A percentile compares a stretch with the other conserved stretches of the same genome.
Evolutionary conservation across 345 rosid genomes (phyloP).

Genomic region (Rhodamnia argentea): DNA sequence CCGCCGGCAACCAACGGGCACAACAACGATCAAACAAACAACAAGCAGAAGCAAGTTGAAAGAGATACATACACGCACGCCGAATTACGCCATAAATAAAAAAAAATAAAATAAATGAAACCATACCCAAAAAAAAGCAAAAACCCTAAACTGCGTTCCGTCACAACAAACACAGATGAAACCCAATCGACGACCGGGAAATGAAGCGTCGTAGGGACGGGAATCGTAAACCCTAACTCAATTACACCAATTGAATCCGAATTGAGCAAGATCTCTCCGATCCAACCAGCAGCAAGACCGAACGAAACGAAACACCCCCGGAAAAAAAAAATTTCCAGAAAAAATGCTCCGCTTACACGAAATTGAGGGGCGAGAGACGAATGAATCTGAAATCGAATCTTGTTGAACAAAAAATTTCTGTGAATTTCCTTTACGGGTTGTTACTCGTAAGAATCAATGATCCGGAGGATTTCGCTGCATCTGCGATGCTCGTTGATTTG

Average conservation of each 20-base stretch:
- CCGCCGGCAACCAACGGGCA: not conserved
- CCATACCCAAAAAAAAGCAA: not conserved
- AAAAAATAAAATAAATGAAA: not conserved
- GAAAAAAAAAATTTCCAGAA: not conserved
- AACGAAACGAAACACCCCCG: not conserved
- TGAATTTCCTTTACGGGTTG: not conserved
- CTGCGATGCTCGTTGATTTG: not conserved
- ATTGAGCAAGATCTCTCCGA: not conserved
- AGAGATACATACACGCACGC: not conserved
- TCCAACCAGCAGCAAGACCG: no score
- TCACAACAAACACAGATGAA: not conserved
- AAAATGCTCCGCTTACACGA: not conserved
- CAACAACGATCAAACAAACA: not conserved
- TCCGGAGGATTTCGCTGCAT: not conserved
- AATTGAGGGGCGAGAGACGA: not conserved
- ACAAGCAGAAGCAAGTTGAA: not conserved
- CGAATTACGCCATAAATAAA: not conserved
- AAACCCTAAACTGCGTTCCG: not conserved
- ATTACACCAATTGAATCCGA: not conserved
- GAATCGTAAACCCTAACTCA: not conserved
- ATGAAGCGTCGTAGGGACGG: not conserved
- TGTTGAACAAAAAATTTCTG: not conserved
- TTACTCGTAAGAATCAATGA: not conserved
- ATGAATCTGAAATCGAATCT: not conserved
- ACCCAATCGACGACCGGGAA: not conserved